These are phyloP conservation scores for Chamaecrista fasciculata DNA, from an alignment of 306 rosid species.

Conservation along the genomic window DNA sequence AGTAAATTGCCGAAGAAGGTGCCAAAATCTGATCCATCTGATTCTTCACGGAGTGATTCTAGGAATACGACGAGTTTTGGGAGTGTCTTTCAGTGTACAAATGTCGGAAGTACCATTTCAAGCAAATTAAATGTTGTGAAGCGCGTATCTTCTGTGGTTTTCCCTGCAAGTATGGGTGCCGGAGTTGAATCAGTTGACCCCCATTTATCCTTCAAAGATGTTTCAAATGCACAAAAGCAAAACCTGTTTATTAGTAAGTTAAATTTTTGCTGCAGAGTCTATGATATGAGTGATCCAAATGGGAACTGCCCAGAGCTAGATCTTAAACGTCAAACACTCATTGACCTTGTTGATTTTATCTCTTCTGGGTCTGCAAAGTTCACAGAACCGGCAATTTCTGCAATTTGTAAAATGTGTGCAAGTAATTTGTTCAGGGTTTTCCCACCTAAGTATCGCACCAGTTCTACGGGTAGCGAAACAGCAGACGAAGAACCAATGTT, in stretches of 20 bases:
- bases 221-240: constrained; percentile 83
- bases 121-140: constrained; percentile 93
- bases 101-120: constrained; percentile 86
- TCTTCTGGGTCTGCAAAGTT: constrained; percentile 90
- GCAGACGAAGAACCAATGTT: constrained; percentile 93
- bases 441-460: constrained; percentile 84
- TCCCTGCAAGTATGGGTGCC: constrained; percentile 74
- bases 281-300: constrained; percentile 63
- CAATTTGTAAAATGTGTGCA: constrained; percentile 88
- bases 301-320: constrained; percentile 64
- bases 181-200: constrained; percentile 91
- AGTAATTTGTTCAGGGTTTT: constrained; percentile 84
- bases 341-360: constrained; percentile 83
- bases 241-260: constrained; percentile 80
- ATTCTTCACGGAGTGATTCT: constrained; percentile 61
- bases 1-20: constrained; percentile 86
- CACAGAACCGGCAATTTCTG: constrained; percentile 74
- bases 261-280: constrained; percentile 72
- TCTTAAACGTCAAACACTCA: constrained; percentile 70
- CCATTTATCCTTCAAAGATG: constrained; percentile 83
- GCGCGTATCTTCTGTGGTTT: constrained; percentile 94
- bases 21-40: constrained; percentile 64
- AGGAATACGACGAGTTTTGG: constrained; percentile 59
- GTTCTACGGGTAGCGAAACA: constrained; percentile 66
- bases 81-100: constrained; percentile 88